Percentiles rank a stretch among this genome's conserved stretches.
Conservation (phyloP, 1,139 yeast genomes). For the Lodderomyces parapsilosis region DNA sequence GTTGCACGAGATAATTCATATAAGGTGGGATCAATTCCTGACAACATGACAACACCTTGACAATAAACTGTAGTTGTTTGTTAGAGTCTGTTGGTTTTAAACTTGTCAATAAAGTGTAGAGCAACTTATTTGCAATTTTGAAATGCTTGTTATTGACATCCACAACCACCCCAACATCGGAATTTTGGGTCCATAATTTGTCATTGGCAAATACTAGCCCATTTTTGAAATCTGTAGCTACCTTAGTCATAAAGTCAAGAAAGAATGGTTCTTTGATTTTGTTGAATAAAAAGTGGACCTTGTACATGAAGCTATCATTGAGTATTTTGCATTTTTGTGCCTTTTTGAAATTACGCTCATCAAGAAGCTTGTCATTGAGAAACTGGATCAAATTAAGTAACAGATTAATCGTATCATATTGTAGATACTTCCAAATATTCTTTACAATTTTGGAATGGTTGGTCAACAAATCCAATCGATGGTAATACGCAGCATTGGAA, state of each 20-base stretch:
- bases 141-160: conserved; percentile 48
- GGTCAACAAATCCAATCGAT: conserved; percentile 61
- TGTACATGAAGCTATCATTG: conserved; percentile 72
- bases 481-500: conserved; percentile 45
- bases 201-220: conserved; percentile 68
- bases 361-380: conserved; percentile 50
- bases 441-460: conserved; percentile 59
- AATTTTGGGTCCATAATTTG: conserved; percentile 48
- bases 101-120: conserved; percentile 59
- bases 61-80: conserved; percentile 55
- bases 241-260: conserved; percentile 47
- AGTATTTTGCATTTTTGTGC: conserved; percentile 72
- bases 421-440: conserved; percentile 64
- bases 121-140: conserved; percentile 62
- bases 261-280: conserved; percentile 31
- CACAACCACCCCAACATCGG: conserved; percentile 26
- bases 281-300: conserved; percentile 45
- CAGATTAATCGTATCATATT: conserved; percentile 51
- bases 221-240: conserved; percentile 50
- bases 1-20: conserved; percentile 51
- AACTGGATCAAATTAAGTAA: conserved; percentile 43
- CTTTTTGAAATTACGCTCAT: conserved; percentile 62
- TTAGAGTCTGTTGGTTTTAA: conserved; percentile 83
- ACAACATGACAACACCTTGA: conserved; percentile 49
- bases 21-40: conserved; percentile 80